Evolutionary conservation across 352 stramenopile species (phyloP).

Genomic region (Phytophthora sansomeana): DNA sequence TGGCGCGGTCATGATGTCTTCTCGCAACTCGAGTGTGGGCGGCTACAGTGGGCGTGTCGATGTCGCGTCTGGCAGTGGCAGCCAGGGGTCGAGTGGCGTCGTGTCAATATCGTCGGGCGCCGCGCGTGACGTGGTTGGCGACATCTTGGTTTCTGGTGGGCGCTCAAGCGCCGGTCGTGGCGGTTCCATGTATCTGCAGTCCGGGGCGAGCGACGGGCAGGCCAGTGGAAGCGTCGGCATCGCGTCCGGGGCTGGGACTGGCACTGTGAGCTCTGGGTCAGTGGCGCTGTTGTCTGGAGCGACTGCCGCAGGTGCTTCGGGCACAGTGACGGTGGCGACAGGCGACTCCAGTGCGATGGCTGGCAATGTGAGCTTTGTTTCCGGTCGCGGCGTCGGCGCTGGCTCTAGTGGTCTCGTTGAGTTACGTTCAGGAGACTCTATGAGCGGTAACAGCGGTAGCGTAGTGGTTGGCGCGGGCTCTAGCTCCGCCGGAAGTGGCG

Average conservation of each 20-base stretch:
- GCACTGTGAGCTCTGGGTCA: too few species aligned
- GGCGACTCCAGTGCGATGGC: slow-evolving; percentile 4
- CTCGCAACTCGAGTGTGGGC: too few species aligned
- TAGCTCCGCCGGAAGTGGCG: slow-evolving; percentile 23
- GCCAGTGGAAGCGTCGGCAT: slow-evolving; percentile 16
- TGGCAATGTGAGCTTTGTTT: slow-evolving; percentile 10
- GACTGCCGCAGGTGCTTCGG: slow-evolving; percentile 10
- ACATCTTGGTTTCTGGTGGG: too few species aligned
- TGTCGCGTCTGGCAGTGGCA: too few species aligned
- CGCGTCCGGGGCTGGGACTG: too few species aligned
- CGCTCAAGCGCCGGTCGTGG: too few species aligned
- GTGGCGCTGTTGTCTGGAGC: too few species aligned
- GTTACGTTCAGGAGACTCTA: slow-evolving; percentile 14
- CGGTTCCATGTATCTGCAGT: slow-evolving; percentile 16
- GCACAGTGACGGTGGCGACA: slow-evolving; percentile 9
- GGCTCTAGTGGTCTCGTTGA: slow-evolving; percentile 9
- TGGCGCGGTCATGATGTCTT: too few species aligned
- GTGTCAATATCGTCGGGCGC: too few species aligned
- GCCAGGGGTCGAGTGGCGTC: too few species aligned
- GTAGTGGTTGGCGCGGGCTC: slow-evolving; percentile 21
- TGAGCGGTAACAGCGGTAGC: slow-evolving; percentile 17
- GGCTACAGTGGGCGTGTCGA: too few species aligned
- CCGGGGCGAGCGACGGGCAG: slow-evolving; percentile 16
- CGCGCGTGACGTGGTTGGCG: too few species aligned
- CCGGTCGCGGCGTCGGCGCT: slow-evolving; percentile 4